These are phyloP conservation scores for Ustilago vetiveriae DNA, from an alignment of 1,284 basidiomycete species.

Conservation along the genomic window DNA sequence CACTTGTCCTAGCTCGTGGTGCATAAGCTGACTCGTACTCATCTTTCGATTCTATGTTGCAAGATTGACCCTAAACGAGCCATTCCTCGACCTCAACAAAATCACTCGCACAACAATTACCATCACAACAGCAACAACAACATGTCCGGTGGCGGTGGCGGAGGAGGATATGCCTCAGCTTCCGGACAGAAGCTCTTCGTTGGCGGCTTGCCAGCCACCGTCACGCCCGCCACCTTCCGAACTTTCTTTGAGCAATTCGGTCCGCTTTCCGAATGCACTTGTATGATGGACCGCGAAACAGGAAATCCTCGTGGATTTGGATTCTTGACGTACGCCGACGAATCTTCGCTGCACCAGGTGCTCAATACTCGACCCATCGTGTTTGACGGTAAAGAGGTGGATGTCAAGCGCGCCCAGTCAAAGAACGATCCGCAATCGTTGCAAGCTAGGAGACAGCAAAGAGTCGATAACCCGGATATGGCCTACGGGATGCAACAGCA, in stretches of 20 bases:
- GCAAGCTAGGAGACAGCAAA: slow-evolving; percentile 30
- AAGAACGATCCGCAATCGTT: slow-evolving; percentile 42
- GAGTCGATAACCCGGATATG: slow-evolving; percentile 18
- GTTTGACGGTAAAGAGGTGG: slow-evolving; percentile 76
- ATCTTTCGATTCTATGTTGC: background rate
- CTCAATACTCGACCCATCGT: slow-evolving; percentile 62
- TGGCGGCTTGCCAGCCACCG: slow-evolving; percentile 87
- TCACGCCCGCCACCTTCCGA: slow-evolving; percentile 92
- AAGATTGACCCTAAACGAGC: slow-evolving; percentile 99
- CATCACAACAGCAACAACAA: slow-evolving; percentile 1
- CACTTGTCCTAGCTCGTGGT: background rate
- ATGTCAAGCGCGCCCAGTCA: slow-evolving; percentile 76
- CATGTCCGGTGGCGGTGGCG: slow-evolving; percentile 3
- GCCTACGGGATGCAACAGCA: slow-evolving; percentile 11
- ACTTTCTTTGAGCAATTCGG: slow-evolving; percentile 89
- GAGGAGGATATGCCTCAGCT: background rate
- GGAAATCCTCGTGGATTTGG: slow-evolving; percentile 96
- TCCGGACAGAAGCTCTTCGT: slow-evolving; percentile 78
- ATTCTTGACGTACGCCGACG: slow-evolving; percentile 90
- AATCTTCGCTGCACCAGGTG: slow-evolving; percentile 80
- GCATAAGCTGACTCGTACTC: too few relatives aligned
- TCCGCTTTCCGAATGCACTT: slow-evolving; percentile 92
- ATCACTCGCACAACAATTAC: slow-evolving; percentile 6
- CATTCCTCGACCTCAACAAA: slow-evolving; percentile 76
- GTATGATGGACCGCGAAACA: slow-evolving; percentile 98